These are phyloP conservation scores for Entomortierella parvispora DNA, from an alignment of 192 early-diverging fungal species.

Conservation along the genomic window DNA sequence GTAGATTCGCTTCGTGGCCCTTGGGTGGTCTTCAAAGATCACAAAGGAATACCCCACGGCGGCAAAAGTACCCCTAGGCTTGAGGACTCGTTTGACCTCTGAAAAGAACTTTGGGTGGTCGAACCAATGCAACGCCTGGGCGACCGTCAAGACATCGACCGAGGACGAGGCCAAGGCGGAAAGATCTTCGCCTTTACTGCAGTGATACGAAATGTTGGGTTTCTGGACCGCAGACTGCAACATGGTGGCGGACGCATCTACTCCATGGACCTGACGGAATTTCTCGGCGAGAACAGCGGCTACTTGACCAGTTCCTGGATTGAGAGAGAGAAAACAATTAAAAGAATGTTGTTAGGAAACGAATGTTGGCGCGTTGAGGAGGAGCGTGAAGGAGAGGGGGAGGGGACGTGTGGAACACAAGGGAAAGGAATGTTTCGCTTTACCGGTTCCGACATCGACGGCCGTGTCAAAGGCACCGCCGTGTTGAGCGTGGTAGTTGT, in stretches of 20 bases:
- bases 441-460: conserved; percentile 53
- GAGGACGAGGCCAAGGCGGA: conserved; percentile 21
- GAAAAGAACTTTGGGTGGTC: conserved; percentile 64
- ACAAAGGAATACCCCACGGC: conserved; percentile 60
- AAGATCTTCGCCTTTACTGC: conserved; percentile 53
- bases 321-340: not conserved
- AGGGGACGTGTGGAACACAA: not conserved
- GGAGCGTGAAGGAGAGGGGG: not conserved
- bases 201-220: conserved; percentile 56
- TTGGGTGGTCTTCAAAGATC: conserved; percentile 48
- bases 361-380: not conserved
- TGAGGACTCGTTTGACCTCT: conserved; percentile 66
- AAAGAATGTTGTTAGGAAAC: not conserved
- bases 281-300: conserved; percentile 55
- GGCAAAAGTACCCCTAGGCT: conserved; percentile 68
- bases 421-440: no score
- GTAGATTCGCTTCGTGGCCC: conserved; percentile 40
- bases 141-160: conserved; percentile 60
- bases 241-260: conserved; percentile 55
- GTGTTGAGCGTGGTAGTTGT: conserved; percentile 54
- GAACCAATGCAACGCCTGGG: conserved; percentile 68
- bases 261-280: conserved; percentile 61
- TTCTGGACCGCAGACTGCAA: conserved; percentile 46
- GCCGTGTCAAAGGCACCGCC: conserved; percentile 54
- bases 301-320: conserved; percentile 64